These are phyloP conservation scores for Zygnema cylindricum DNA, from an alignment of 139 green algal genomes.

Conservation along the genomic window DNA sequence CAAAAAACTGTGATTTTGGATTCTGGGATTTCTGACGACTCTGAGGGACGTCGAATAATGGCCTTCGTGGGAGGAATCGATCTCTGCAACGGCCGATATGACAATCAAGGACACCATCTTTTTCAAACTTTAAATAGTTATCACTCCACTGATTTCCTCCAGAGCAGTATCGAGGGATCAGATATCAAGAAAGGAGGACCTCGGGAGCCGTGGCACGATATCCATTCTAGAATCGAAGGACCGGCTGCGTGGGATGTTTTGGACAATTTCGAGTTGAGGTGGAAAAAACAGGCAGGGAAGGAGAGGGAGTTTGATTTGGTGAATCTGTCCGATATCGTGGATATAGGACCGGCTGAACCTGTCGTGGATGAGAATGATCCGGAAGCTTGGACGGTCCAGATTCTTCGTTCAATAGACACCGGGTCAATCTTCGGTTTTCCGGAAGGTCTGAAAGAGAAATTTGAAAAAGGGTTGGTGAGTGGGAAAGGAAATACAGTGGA, in stretches of 20 bases:
- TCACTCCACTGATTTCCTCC: slow-evolving; percentile 62
- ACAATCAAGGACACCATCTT: slow-evolving; percentile 49
- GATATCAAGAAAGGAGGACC: slow-evolving; percentile 45
- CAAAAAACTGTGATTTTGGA: slow-evolving; percentile 68
- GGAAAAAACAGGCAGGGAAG: slow-evolving; percentile 32
- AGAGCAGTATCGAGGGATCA: slow-evolving; percentile 40
- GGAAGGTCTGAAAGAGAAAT: slow-evolving; percentile 22
- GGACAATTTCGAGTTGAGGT: slow-evolving; percentile 67
- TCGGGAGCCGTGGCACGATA: slow-evolving; percentile 76
- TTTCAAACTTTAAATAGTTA: slow-evolving; percentile 30
- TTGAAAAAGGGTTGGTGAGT: slow-evolving; percentile 28
- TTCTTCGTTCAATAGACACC: slow-evolving; percentile 66
- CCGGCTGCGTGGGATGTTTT: slow-evolving; percentile 68
- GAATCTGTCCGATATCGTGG: slow-evolving; percentile 1
- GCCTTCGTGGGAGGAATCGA: slow-evolving; percentile 74
- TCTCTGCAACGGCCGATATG: slow-evolving; percentile 72
- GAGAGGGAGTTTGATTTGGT: neutral
- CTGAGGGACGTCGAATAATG: slow-evolving; percentile 40
- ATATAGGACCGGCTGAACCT: neutral
- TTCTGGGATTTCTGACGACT: neutral
- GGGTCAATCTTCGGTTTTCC: slow-evolving; percentile 49
- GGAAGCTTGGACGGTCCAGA: slow-evolving; percentile 64
- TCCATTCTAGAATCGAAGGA: slow-evolving; percentile 70
- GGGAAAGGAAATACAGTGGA: slow-evolving; percentile 41
- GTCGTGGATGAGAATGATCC: slow-evolving; percentile 43